Base-by-base conservation (phyloP, 1,284 basidiomycete species). In the Mycena sp. region DNA sequence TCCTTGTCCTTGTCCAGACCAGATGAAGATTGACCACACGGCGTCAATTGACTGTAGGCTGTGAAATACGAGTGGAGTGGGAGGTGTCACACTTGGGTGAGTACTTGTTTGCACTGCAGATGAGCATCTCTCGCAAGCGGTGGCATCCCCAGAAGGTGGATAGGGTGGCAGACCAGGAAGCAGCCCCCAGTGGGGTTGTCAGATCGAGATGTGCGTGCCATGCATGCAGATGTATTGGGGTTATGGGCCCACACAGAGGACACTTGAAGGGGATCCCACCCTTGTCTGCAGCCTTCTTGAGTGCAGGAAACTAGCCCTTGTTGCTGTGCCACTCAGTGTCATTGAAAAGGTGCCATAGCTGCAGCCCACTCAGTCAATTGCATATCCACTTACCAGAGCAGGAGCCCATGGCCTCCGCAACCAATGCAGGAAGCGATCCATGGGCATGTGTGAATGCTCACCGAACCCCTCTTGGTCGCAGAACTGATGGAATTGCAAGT, bases 401-500 rank as follows among this genome's bases (percentile, higher is more conserved):
- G 4, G 14, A 17, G 4, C 48, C 46, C 19, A 32, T 5, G 48
- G 12, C 25, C 7, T 43, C 9, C 5, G 65, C 64, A 16, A 74
- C 57, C 29, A 80, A 80, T 0, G 69, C 0, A 80, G 64, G 0
- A 48, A 35, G 14, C 32, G 32, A 35, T 14, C 14, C 7, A 14
- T 14, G 14, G 78, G 79, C 76, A 80, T 78, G 3, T 75, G 68
- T 0, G 4, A 6, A 0, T 57, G 46, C 49, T 80, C 77, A 0
- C 64, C 43, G 6, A 80, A 70, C 0, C 38, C 23, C 23, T 56
- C 48, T 1, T 53, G 30, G 69, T 80, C 74, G 55, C 77, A 79
- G 63, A 75, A 79, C 51, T 78, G 71, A 2, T 69, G 63, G 61
- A 78, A 80, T 0, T 71, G 68, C 1, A 77, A 68, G 1, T 77